Percentiles rank a stretch among this genome's conserved stretches.
These are phyloP conservation scores for Apiotrichum siamense DNA, from an alignment of 1,284 basidiomycete species.

Conservation along the genomic window DNA sequence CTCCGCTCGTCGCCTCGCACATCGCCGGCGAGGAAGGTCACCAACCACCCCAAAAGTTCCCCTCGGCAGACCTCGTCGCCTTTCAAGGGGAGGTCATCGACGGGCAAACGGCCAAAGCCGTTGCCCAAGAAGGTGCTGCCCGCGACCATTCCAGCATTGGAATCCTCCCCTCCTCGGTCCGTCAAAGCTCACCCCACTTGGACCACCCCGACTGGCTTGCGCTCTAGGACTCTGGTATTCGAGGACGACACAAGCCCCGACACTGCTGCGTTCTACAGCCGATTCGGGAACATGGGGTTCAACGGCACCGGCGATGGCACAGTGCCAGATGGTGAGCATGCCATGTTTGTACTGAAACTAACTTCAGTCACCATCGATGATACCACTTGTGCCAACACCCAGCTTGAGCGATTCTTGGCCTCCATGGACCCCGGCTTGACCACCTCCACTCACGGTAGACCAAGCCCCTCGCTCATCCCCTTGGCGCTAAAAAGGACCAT, in stretches of 20 bases:
- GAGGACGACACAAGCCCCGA: constrained; percentile 4
- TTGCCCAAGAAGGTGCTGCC: not conserved
- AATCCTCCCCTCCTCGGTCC: not conserved
- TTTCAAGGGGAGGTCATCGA: too few relatives aligned
- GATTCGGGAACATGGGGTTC: constrained; percentile 1
- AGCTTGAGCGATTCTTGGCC: constrained; percentile 27
- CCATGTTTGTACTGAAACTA: not conserved
- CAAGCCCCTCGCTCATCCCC: too few relatives aligned
- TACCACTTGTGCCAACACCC: constrained; percentile 34
- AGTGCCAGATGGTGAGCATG: constrained; percentile 1
- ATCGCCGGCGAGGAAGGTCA: constrained; percentile 5
- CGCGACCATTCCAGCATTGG: not conserved
- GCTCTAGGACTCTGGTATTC: too few relatives aligned
- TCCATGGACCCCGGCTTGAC: constrained; percentile 21
- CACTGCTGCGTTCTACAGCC: constrained; percentile 6
- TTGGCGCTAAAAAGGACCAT: not conserved
- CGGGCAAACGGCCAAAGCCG: not conserved
- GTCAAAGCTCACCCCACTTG: not conserved
- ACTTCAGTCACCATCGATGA: constrained; percentile 19
- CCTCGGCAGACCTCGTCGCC: too few relatives aligned
- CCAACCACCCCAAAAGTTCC: too few relatives aligned
- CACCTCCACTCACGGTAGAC: too few relatives aligned
- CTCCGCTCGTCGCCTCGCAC: constrained; percentile 6
- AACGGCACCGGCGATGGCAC: not conserved
- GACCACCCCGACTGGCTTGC: too few relatives aligned